Evolutionary conservation across 73 alveolate genomes (phyloP).

Genomic region (Tetrahymena elliotti): DNA sequence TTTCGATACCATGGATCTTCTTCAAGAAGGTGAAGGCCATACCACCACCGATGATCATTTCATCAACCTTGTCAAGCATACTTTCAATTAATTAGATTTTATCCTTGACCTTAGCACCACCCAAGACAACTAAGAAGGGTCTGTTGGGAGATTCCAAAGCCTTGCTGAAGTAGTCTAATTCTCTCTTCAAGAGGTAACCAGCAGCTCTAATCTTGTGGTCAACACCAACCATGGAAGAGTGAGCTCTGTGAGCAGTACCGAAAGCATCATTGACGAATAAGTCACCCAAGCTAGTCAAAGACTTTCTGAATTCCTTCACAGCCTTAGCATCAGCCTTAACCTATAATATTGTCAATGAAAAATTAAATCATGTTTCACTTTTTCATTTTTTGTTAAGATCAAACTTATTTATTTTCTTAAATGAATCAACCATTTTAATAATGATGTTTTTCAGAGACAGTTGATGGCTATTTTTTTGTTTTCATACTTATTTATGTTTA

Average conservation of each 20-base stretch:
- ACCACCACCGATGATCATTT: constrained; percentile 93
- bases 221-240: constrained; percentile 91
- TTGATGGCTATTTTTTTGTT: no score
- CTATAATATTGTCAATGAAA: not conserved
- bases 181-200: constrained; percentile 88
- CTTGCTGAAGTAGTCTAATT: constrained; percentile 81
- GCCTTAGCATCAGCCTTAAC: constrained; percentile 65
- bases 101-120: constrained; percentile 96
- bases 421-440: not conserved
- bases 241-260: constrained; percentile 96
- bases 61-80: constrained; percentile 76
- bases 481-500: not conserved
- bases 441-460: not conserved
- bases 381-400: no score
- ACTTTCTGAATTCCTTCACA: constrained; percentile 59
- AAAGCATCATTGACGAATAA: constrained; percentile 88
- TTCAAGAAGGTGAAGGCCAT: constrained; percentile 93
- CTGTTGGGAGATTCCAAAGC: constrained; percentile 84
- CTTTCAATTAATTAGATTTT: constrained; percentile 81
- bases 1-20: constrained; percentile 54
- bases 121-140: constrained; percentile 88
- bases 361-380: not conserved
- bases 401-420: no score
- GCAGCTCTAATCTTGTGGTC: constrained; percentile 76
- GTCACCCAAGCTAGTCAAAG: constrained; percentile 74